Base-by-base conservation (phyloP, 345 rosid species). In the Eucalyptus guilfoylei region DNA sequence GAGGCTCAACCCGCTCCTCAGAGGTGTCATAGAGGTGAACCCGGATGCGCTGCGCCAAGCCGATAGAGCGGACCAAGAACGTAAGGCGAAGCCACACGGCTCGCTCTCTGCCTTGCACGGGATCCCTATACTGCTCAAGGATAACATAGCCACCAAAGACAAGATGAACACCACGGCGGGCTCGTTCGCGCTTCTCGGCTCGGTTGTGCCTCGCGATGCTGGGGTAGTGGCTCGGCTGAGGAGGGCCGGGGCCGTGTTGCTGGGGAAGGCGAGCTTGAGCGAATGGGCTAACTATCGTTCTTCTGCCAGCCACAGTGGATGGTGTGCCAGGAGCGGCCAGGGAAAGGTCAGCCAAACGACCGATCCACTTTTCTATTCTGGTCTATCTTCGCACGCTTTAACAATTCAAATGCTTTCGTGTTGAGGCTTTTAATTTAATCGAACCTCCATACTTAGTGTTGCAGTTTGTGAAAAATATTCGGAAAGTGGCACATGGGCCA, bases 131-230 rank as follows among this genome's bases (percentile, higher is more conserved):
- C 89, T 95, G 50, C 93, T 96, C 87, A 96, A 97, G 91, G 98
- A 97, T 45, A 93, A 89, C 49, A 94, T 95, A 17, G 96, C 91
- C 26, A 95, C 98, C 45, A 94, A 94, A 62, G 96, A 95, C 58
- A 92, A 90, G 91, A 90, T 97, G 90, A 95, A 94, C 92, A 96
- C 97, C 4, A 94, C 97, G 0, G 96, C 96, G 14, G 98, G 97
- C 16, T 96, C 96, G 3, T 92, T 94, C 4, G 95, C 98, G 0
- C 90, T 96, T 90, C 90, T 95, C 3, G 91, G 98, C 34, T 97
- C 96, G 0, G 89, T 94, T 3, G 96, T 97, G 88, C 90, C 94
- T 11, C 90, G 94, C 6, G 95, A 96, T 89, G 96, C 99, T 0
- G 93, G 93, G 15, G 97, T 94, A 37, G 98, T 94, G 30, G 89